Base-by-base conservation (phyloP, 331 rosid species). In the Telfairia occidentalis region DNA sequence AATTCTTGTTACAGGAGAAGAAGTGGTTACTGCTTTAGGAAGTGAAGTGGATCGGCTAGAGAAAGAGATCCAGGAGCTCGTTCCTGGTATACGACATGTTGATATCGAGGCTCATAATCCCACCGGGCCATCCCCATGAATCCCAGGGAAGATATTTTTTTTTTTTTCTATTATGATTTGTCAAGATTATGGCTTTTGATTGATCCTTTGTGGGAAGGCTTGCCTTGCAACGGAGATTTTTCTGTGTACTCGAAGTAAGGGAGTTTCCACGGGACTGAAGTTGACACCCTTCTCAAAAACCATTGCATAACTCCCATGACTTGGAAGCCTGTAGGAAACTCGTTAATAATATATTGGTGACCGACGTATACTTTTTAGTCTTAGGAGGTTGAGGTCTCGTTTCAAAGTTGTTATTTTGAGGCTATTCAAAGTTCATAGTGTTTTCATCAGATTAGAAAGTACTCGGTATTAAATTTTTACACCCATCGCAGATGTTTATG, bases 31-130 rank as follows among this genome's bases (percentile, higher is more conserved):
- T 34, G 99, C 97, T 48, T 82, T 95, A 84, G 99, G 99, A 79
- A 90, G 97, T 80, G 99, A 95, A 86, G 94, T 95, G 21, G 97
- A 95, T 86, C 92, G 99, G 65, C 79, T 95, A 73, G 99, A 92
- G 71, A 85, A 78, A 77, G 97, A 95, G 92, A 95, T 95, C 76
- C 97, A 90, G 79, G 77, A 84, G 76, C 97, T 95, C 49, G 99
- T 95, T 60, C 97, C 97, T 3, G 99, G 99, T 37, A 87, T 90
- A 60, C 86, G 90, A 45, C 99, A 95, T 76, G 97, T 95, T 7
- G 99, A 92, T 87, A 95, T 90, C 9, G 97, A 92, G 84, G 99
- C 97, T 29, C 97, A 95, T 85, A 90, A 92, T 86, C 99, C 97
- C 16, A 83, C 67, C 1, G 78, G 72, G 12, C 72, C 71, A 43